Evolutionary conservation across 495 filamentous ascomycete genomes (phyloP), one percentile per base, ranked within the genome.

Genomic region (Neurospora tetraspora): DNA sequence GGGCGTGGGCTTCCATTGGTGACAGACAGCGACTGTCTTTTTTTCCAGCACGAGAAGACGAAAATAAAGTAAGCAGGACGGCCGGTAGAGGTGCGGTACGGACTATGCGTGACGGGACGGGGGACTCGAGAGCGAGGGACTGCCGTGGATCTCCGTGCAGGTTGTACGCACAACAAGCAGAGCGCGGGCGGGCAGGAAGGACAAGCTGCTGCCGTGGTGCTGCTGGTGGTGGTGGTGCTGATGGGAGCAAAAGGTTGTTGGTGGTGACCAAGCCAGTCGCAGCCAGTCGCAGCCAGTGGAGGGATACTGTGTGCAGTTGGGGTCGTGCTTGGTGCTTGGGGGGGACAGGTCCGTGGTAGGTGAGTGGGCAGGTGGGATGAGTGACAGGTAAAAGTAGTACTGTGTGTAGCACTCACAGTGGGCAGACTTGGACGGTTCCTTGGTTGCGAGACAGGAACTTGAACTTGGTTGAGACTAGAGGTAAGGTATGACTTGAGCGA

Each of bases 1-100:
- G 77, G 70, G 73, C 71, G 65, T 73, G 77, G 42, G 78, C 65
- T 37, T 78, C 74, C 76, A 78, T 78, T 40, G 23, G 34, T 31
- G 23, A 27, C 36, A 37, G 37, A 71, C n/a, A 59, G 70, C 18
- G 69, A 59, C 27, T 59, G 27, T 65, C 53, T 65, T 65, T 34
- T 53, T 31, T 16, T 34, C 27, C 20, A 61, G 20, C 23, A 39
- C 27, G 38, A 71, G 43, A 34, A 68, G 42, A 59, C 42, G 42
- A 59, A 37, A 68, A 68, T 34, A 71, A 43, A 65, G 53, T 65
- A 65, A 65, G 53, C 53, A 65, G 53, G 53, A 65, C 53, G 53
- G 53, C 53, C 31, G 53, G 27, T 65, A 65, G 53, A 65, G 53
- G 53, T 65, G 34, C 53, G 53, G 27, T 34, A 65, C 34, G 39